Evolutionary conservation across 768 basidiomycete genomes (phyloP).

Genomic region (Hydnomerulius pinastri): DNA sequence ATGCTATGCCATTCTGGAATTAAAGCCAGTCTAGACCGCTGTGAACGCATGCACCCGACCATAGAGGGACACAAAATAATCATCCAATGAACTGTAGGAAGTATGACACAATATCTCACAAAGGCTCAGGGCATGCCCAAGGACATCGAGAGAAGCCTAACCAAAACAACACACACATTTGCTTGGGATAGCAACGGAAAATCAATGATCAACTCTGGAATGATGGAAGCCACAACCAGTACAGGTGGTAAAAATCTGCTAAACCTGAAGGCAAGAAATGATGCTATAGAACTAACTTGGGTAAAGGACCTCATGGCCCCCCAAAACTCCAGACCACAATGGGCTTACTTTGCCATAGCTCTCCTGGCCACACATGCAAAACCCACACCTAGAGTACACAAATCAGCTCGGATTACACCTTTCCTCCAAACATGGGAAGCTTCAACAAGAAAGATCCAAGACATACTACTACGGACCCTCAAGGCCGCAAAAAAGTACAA

Average conservation of each 20-base stretch:
- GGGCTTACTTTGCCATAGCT: neutral
- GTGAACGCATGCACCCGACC: too few relatives aligned
- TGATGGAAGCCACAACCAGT: neutral
- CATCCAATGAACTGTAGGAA: too few relatives aligned
- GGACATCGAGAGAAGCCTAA: too few relatives aligned
- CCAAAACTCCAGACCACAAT: neutral
- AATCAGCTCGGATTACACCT: neutral
- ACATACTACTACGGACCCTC: accelerated
- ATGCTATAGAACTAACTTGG: neutral
- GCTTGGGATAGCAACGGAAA: too few relatives aligned
- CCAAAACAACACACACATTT: too few relatives aligned
- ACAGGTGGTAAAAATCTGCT: constrained; percentile 11
- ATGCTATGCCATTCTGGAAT: constrained; percentile 1
- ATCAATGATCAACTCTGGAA: too few relatives aligned
- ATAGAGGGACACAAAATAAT: too few relatives aligned
- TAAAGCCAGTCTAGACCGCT: too few relatives aligned
- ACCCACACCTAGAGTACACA: neutral
- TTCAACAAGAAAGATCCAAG: too few relatives aligned
- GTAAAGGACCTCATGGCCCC: neutral
- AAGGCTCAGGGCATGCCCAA: too few relatives aligned
- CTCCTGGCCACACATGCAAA: neutral
- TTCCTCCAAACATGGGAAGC: neutral
- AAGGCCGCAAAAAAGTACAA: neutral
- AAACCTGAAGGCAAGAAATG: neutral
- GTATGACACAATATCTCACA: too few relatives aligned